Base-by-base conservation (phyloP, 1,284 basidiomycete genomes). In the Agaricales sp. region DNA sequence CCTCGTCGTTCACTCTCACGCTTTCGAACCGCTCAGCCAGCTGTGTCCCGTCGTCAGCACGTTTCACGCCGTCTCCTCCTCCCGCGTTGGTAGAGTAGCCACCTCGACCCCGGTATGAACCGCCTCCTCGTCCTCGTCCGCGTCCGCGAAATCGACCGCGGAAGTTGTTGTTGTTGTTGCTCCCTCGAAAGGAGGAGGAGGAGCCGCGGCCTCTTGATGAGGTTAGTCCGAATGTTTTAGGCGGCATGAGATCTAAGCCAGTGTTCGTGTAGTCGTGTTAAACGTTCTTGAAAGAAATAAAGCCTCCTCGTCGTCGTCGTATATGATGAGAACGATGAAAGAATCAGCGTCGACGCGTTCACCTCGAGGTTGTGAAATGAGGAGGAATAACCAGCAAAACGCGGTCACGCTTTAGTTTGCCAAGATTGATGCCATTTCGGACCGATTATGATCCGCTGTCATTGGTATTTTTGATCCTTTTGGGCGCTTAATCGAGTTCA, bases 1-100 rank as follows among this genome's bases (percentile, higher is more conserved):
- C 77, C 59, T 86, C 83, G 60, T 92, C 87, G 52, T 65, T 67
- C 16, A 77, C 54, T 48, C 67, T 67, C 8, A 81, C 75, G 54
- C 80, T 77, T 57, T 87, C 83, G 54, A 87, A 83, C 49, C 75
- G 63, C 55, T 86, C 85, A 11, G 74, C 74, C 3, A 74, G 68
- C 39, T 75, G 73, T 0, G 78, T 82, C 3, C 81, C 83, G 51
- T 87, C 83, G 44, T 87, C 82, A 51, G 79, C 79, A 52, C 82
- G 66, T 52, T 68, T 66, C 20, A 64, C 60, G 13, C 60, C 57
- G 44, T 63, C 59, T 13, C 60, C 63, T 18, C 75, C 73, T 24
- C 74, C 59, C 45, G 73, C 71, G 16, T 16, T 11, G 30, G 16
- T 12, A 11, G 30, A 37, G 12, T 11, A 12, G 54, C 70, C 20